Percentiles rank a stretch among this genome's conserved stretches.
Evolutionary conservation across 208 protist species (phyloP).

Genomic region (Leishmania mexicana): DNA sequence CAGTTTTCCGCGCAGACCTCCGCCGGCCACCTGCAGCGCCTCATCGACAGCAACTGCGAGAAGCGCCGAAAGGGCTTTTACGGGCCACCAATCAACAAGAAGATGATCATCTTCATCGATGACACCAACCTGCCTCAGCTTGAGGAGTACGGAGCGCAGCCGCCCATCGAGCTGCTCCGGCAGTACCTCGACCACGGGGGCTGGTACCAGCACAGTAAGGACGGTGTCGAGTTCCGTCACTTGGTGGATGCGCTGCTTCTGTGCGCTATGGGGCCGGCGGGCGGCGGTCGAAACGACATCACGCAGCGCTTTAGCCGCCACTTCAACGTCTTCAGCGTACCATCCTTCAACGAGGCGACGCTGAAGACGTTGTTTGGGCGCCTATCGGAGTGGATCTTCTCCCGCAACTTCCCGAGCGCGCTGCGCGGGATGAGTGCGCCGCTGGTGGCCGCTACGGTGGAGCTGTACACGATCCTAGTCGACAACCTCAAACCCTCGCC

Average conservation of each 20-base stretch:
- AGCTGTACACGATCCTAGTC: constrained; percentile 93
- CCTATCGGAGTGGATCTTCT: constrained; percentile 93
- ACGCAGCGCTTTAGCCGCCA: constrained; percentile 95
- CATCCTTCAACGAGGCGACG: constrained; percentile 90
- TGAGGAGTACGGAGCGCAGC: constrained; percentile 97
- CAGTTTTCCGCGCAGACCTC: constrained; percentile 97
- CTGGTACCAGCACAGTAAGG: constrained; percentile 96
- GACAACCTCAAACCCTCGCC: constrained; percentile 96
- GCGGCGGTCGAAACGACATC: constrained; percentile 94
- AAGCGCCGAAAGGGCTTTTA: constrained; percentile 95
- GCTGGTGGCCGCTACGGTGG: constrained; percentile 91
- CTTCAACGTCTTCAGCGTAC: constrained; percentile 94
- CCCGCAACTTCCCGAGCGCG: constrained; percentile 61
- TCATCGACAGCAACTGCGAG: constrained; percentile 95
- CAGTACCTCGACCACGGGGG: constrained; percentile 96
- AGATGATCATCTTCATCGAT: constrained; percentile 96
- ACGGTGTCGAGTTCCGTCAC: constrained; percentile 88
- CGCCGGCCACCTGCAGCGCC: constrained; percentile 90
- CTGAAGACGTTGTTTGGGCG: constrained; percentile 93
- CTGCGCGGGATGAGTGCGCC: constrained; percentile 49
- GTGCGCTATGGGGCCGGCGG: constrained; percentile 95
- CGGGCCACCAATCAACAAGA: constrained; percentile 95
- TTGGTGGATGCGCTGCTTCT: constrained; percentile 92
- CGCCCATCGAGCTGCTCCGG: constrained; percentile 96
- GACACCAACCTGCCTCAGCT: constrained; percentile 96